Base-by-base conservation (phyloP, 1,284 basidiomycete genomes). In the Pyrrhoderma lamaoense region DNA sequence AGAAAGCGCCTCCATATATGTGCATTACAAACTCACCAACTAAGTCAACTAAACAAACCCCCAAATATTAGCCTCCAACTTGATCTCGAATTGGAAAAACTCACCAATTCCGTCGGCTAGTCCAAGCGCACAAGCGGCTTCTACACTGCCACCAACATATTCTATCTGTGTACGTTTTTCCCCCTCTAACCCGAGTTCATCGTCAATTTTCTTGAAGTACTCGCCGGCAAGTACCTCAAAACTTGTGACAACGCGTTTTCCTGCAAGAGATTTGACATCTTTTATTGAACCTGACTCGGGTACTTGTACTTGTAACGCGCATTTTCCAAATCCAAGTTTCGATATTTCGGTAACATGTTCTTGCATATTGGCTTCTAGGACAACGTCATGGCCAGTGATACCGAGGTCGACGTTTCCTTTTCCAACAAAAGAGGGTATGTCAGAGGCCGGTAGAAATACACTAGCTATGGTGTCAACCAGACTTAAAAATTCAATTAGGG, bases 341-440 rank as follows among this genome's bases (percentile, higher is more conserved):
- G 96, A 77, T 37, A 86, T 75, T 64, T 98, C 90, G 1, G 81
- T 80, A 55, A 98, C 83, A 51, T 82, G 77, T 14, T 76, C 65
- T 57, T 87, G 73, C 80, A 90, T 90, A 55, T 80, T 74, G 22
- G 93, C 78, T 70, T 99, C 95, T 52, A 93, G 81, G 58, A 99
- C 92, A 62, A 98, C 93, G 70, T 99, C 95, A 70, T 98, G 94
- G 1, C 95, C 95, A 5, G 92, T 95, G 57, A 95, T 93, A 4
- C 92, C 93, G 27, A 90, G 73, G 64, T 95, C 89, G 61, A 99
- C 89, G 63, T 96, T 92, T 51, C 95, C 95, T 67, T 97, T 93
- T 25, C 93, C 96, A 35, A 99, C 96, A 69, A 98, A 99, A 34
- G 93, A 95, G 9, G 95, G 95, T 58, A 99, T 99, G 64, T 99